Evolutionary conservation across 2,329 filamentous ascomycete genomes (phyloP).

Genomic region (Diaporthe ampelina): DNA sequence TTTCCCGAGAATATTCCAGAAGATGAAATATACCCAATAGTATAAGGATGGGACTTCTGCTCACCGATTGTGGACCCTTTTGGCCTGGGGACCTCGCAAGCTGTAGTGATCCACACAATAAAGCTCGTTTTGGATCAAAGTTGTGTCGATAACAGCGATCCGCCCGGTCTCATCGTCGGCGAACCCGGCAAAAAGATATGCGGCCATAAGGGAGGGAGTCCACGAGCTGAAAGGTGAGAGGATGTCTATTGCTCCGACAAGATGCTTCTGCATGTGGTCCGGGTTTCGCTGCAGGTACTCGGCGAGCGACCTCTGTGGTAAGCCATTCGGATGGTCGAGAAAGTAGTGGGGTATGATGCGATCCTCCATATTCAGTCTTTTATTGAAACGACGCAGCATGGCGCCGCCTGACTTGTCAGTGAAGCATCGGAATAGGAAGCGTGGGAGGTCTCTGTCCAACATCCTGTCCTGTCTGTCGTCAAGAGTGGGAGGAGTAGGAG

Average conservation of each 20-base stretch:
- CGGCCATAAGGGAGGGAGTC: slow-evolving; percentile 14
- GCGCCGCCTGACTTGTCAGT: not conserved
- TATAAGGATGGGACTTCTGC: not conserved
- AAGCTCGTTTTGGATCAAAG: slow-evolving; percentile 10
- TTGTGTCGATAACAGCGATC: slow-evolving; percentile 11
- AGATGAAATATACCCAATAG: not conserved
- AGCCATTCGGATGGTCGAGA: not conserved
- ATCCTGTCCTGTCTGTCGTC: not conserved
- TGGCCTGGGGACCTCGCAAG: not conserved
- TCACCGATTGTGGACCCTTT: not conserved
- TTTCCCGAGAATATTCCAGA: not conserved
- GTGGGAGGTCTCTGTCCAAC: not conserved
- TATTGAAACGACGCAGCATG: not conserved
- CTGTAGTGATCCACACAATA: slow-evolving; percentile 20
- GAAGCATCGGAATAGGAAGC: slow-evolving; percentile 24
- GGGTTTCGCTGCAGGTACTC: not conserved
- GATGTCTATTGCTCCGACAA: not conserved
- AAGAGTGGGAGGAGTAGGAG: not conserved
- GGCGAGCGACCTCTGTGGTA: not conserved
- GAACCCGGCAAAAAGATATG: not conserved
- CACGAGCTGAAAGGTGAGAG: slow-evolving; percentile 17
- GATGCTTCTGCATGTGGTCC: slow-evolving; percentile 19
- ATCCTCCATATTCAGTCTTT: slow-evolving; percentile 13
- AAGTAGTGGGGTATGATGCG: slow-evolving; percentile 11
- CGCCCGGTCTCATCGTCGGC: not conserved